Evolutionary conservation across 1,284 basidiomycete species (phyloP).

Genomic region (Coniferiporia sulphurascens): DNA sequence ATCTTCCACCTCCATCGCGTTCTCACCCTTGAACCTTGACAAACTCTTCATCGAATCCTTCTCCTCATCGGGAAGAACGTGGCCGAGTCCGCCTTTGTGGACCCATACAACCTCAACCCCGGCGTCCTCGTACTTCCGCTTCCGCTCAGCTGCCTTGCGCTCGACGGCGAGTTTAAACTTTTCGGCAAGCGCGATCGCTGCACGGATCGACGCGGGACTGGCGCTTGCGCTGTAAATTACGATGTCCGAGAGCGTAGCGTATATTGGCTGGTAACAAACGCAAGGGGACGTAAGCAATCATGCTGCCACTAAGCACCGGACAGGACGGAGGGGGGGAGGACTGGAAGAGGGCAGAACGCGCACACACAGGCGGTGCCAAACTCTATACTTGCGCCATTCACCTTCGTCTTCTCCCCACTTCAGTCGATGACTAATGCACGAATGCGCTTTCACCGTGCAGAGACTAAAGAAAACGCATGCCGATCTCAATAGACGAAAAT

Average conservation of each 20-base stretch:
- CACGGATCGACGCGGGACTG: constrained; percentile 33
- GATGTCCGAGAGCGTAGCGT: constrained; percentile 85
- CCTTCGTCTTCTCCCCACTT: background rate
- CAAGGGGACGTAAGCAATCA: background rate
- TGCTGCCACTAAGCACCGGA: background rate
- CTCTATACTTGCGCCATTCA: background rate
- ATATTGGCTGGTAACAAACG: constrained; percentile 52
- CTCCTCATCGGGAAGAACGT: constrained; percentile 3
- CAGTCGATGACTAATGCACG: background rate
- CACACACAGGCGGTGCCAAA: too few relatives aligned
- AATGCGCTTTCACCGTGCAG: background rate
- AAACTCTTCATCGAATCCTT: background rate
- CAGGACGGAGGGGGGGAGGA: background rate
- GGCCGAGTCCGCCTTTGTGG: constrained; percentile 5
- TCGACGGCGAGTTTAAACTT: constrained; percentile 55
- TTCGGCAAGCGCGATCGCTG: constrained; percentile 52
- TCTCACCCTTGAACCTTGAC: background rate
- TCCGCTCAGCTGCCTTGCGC: constrained; percentile 47
- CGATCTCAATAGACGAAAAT: background rate
- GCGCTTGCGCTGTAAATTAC: constrained; percentile 78
- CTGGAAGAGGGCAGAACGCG: background rate
- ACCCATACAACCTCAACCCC: constrained; percentile 18
- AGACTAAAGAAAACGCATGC: background rate
- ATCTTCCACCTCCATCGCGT: constrained; percentile 12
- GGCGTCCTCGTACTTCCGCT: constrained; percentile 23